Conservation (phyloP, 345 rosid species). For the Moricandia moricandioides region DNA sequence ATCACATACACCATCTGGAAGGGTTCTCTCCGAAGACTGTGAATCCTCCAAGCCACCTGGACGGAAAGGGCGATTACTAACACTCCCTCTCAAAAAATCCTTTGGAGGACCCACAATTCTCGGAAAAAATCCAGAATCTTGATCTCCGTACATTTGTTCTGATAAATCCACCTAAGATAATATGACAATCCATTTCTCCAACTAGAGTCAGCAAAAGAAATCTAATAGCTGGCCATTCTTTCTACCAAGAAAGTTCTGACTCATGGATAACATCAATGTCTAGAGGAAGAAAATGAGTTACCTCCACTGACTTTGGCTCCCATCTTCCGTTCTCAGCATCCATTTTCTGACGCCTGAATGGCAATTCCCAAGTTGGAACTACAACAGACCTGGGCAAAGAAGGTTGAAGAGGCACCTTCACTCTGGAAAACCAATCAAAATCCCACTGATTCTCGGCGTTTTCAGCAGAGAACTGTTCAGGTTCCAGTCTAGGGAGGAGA, state of each 20-base stretch:
- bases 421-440: slow-evolving; percentile 89
- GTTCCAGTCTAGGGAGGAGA: slow-evolving; percentile 69
- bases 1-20: slow-evolving; percentile 70
- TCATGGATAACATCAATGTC: too few species aligned
- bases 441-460: slow-evolving; percentile 86
- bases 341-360: slow-evolving; percentile 55
- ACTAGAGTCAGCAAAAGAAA: slow-evolving; percentile 30
- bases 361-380: slow-evolving; percentile 86
- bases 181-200: slow-evolving; percentile 41
- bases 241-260: background rate
- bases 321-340: slow-evolving; percentile 44
- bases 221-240: slow-evolving; percentile 11
- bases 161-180: slow-evolving; percentile 77
- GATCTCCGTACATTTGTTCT: slow-evolving; percentile 63
- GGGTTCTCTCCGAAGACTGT: slow-evolving; percentile 52
- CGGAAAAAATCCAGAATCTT: slow-evolving; percentile 63
- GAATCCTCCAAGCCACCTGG: slow-evolving; percentile 92
- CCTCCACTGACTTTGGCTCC: slow-evolving; percentile 65
- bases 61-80: slow-evolving; percentile 83
- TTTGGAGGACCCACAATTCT: slow-evolving; percentile 61
- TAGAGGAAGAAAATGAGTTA: slow-evolving; percentile 17
- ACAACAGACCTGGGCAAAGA: slow-evolving; percentile 67
- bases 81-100: slow-evolving; percentile 87
- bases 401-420: slow-evolving; percentile 68
- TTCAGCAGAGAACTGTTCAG: slow-evolving; percentile 67